phyloP scores from a whole-genome alignment of 768 basidiomycete species.

The Pleurotus giganteus region DNA sequence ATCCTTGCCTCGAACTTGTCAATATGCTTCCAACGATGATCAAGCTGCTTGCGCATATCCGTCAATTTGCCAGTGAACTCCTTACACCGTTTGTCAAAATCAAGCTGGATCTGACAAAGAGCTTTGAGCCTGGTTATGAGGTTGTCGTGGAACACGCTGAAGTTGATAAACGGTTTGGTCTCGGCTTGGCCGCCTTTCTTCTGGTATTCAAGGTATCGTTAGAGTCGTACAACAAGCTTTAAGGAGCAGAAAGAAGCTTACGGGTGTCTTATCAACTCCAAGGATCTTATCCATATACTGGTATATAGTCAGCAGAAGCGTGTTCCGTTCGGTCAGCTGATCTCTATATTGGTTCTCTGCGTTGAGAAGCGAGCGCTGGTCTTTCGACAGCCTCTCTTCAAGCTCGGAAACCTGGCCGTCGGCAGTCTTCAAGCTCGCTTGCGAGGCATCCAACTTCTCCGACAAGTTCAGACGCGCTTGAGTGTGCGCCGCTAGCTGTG shows the following conservation, averaged over 20 bases:
- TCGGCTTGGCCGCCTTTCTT: constrained; percentile 76
- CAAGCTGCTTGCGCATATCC: constrained; percentile 84
- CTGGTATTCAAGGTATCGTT: constrained; percentile 20
- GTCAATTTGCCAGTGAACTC: constrained; percentile 76
- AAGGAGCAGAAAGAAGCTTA: constrained; percentile 32
- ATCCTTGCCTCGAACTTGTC: constrained; percentile 89
- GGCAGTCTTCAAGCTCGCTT: constrained; percentile 56
- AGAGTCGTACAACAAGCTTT: background rate
- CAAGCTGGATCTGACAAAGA: constrained; percentile 77
- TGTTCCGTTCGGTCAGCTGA: constrained; percentile 92
- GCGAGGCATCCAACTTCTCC: constrained; percentile 82
- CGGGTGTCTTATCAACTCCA: constrained; percentile 83
- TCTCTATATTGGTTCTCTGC: constrained; percentile 85
- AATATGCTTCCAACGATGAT: constrained; percentile 85
- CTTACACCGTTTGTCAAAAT: constrained; percentile 85
- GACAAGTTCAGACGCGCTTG: constrained; percentile 83
- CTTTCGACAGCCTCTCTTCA: constrained; percentile 78
- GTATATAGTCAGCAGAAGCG: constrained; percentile 86
- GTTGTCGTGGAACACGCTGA: constrained; percentile 91
- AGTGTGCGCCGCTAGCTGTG: constrained; percentile 78
- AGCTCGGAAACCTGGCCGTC: constrained; percentile 78
- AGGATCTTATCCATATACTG: constrained; percentile 95
- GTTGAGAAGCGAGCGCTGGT: constrained; percentile 67
- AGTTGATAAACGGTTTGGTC: constrained; percentile 93
- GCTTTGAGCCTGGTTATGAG: constrained; percentile 84